These are phyloP conservation scores for Camelina neglecta DNA, from an alignment of 345 rosid species.

Conservation along the genomic window DNA sequence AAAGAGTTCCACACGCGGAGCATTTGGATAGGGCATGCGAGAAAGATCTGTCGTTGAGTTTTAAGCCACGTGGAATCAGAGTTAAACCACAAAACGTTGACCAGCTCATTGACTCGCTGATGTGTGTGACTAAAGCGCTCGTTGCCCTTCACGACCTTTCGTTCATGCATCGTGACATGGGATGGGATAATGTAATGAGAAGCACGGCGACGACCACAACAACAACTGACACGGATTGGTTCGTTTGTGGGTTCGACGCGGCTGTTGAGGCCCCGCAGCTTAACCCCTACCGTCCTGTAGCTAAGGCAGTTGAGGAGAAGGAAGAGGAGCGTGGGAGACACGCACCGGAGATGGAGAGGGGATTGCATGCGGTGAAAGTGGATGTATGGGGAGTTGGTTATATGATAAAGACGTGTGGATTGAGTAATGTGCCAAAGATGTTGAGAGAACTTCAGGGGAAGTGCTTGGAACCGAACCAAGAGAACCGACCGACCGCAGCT, in stretches of 20 bases:
- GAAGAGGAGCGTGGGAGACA: constrained; percentile 60
- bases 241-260: constrained; percentile 80
- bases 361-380: constrained; percentile 90
- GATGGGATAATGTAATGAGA: constrained; percentile 84
- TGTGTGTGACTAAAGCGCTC: constrained; percentile 82
- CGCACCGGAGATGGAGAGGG: constrained; percentile 94
- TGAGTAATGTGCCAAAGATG: constrained; percentile 66
- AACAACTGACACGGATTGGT: constrained; percentile 72
- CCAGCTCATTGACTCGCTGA: constrained; percentile 80
- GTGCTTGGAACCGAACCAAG: constrained; percentile 91
- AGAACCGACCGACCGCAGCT: constrained; percentile 92
- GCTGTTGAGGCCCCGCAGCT: constrained; percentile 85
- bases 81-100: constrained; percentile 65
- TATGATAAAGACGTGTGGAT: constrained; percentile 78
- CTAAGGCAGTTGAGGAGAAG: constrained; percentile 16
- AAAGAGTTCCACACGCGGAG: constrained; percentile 86
- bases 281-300: constrained; percentile 50
- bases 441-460: constrained; percentile 79
- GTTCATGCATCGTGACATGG: constrained; percentile 93
- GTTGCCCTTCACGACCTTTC: constrained; percentile 90
- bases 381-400: constrained; percentile 97
- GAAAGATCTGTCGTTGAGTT: constrained; percentile 61
- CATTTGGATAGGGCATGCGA: constrained; percentile 57
- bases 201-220: constrained; percentile 20
- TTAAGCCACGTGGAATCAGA: constrained; percentile 79